A percentile compares a stretch with the other conserved stretches of the same genome.
phyloP scores from a whole-genome alignment of 1,284 basidiomycete genomes.

The Exsudoporus floridanus region DNA sequence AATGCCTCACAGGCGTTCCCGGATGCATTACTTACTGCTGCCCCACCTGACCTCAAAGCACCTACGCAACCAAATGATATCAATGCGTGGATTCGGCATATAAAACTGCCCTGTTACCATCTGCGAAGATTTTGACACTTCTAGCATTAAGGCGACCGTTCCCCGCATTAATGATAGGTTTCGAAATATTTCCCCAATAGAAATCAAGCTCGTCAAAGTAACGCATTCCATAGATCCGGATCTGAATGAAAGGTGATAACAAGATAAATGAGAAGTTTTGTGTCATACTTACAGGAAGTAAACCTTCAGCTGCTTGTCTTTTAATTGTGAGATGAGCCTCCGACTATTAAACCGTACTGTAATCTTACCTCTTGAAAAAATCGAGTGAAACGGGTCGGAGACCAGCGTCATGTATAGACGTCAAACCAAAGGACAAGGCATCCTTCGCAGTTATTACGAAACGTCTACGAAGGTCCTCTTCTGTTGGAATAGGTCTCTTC shows the following conservation, averaged over 20 bases:
- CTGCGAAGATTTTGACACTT: conserved; percentile 88
- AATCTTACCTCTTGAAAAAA: conserved; percentile 66
- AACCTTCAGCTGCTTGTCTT: conserved; percentile 55
- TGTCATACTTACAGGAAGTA: conserved; percentile 55
- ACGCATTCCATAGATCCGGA: conserved; percentile 73
- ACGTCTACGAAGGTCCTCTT: conserved; percentile 60
- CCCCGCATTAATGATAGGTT: conserved; percentile 55
- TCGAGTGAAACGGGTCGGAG: conserved; percentile 65
- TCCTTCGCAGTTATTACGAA: conserved; percentile 67
- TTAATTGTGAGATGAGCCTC: conserved; percentile 4
- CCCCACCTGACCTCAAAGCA: conserved; percentile 86
- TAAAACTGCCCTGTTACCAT: conserved; percentile 49
- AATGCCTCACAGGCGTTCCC: neutral
- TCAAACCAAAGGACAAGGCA: conserved; percentile 71
- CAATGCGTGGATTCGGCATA: neutral
- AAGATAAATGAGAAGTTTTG: neutral
- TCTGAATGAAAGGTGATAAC: conserved; percentile 37
- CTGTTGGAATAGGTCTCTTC: conserved; percentile 62
- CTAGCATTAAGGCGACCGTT: conserved; percentile 68
- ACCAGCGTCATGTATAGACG: conserved; percentile 83
- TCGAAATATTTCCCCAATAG: conserved; percentile 75
- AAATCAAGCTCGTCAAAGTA: conserved; percentile 65
- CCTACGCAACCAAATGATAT: conserved; percentile 43
- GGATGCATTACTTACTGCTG: conserved; percentile 62
- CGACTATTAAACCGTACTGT: neutral